A percentile compares a stretch with the other conserved stretches of the same genome.
These are phyloP conservation scores for Hyphopichia burtonii DNA, from an alignment of 1,139 yeast genomes.

Conservation along the genomic window DNA sequence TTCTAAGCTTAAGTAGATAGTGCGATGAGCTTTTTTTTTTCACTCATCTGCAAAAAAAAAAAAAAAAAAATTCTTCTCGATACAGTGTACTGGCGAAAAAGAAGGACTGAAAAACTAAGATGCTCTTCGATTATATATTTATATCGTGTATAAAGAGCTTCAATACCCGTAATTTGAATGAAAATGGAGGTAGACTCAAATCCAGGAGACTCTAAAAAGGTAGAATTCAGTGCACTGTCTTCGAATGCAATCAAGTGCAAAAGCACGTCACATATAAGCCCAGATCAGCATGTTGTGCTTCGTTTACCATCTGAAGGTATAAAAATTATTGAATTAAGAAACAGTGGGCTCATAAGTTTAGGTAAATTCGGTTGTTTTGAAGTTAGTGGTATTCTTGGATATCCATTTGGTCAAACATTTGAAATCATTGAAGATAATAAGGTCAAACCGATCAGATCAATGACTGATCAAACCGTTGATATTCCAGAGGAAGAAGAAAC, in stretches of 20 bases:
- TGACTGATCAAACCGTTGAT: constrained; percentile 26
- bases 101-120: background rate
- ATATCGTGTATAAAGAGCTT: no score
- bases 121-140: background rate
- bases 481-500: constrained; percentile 26
- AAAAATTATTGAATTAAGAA: constrained; percentile 64
- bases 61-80: background rate
- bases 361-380: constrained; percentile 91
- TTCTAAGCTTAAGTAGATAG: background rate
- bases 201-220: background rate
- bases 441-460: constrained; percentile 48
- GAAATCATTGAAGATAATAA: constrained; percentile 66
- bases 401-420: constrained; percentile 84
- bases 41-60: background rate
- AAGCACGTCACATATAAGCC: constrained; percentile 29
- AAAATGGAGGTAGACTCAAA: background rate
- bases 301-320: constrained; percentile 79
- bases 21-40: background rate
- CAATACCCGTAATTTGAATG: no score
- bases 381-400: constrained; percentile 74
- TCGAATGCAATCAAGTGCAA: constrained; percentile 3
- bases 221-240: background rate
- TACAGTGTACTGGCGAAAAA: background rate
- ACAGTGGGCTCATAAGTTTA: constrained; percentile 60
- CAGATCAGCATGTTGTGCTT: constrained; percentile 61